phyloP scores from a whole-genome alignment of 1,284 basidiomycete species.

The Gomphus bonarii region DNA sequence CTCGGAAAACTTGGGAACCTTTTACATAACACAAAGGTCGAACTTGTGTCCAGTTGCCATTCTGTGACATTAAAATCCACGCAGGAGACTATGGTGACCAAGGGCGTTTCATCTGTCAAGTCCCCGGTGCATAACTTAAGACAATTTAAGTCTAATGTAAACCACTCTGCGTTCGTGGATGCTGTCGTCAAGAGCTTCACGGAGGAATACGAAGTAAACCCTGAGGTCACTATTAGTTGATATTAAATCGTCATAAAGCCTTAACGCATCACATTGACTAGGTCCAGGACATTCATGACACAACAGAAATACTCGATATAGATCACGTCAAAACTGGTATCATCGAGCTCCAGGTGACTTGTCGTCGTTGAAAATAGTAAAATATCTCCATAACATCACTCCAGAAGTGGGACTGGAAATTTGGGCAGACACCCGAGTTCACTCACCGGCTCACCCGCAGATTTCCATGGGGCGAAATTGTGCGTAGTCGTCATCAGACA shows the following conservation, averaged over 20 bases:
- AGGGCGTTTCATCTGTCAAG: slow-evolving; percentile 84
- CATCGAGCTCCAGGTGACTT: slow-evolving; percentile 56
- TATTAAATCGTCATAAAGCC: background rate
- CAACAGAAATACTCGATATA: slow-evolving; percentile 34
- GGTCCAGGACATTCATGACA: slow-evolving; percentile 35
- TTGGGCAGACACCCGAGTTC: slow-evolving; percentile 93
- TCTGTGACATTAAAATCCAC: slow-evolving; percentile 4
- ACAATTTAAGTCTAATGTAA: slow-evolving; percentile 41
- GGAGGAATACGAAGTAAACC: slow-evolving; percentile 41
- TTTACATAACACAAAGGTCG: slow-evolving; percentile 62
- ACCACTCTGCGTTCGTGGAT: slow-evolving; percentile 62
- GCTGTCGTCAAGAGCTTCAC: slow-evolving; percentile 69
- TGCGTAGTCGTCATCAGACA: slow-evolving; percentile 23
- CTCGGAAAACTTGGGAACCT: slow-evolving; percentile 65
- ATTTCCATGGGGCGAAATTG: slow-evolving; percentile 55
- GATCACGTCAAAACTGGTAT: slow-evolving; percentile 49
- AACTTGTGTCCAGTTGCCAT: background rate
- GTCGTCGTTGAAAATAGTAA: background rate
- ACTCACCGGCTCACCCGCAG: slow-evolving; percentile 39
- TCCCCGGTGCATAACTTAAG: slow-evolving; percentile 85
- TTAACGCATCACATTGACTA: slow-evolving; percentile 21
- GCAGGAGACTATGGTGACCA: slow-evolving; percentile 71
- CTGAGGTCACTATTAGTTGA: slow-evolving; percentile 19
- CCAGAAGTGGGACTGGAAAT: slow-evolving; percentile 90
- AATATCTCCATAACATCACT: slow-evolving; percentile 1